phyloP scores from a whole-genome alignment of 2,329 filamentous ascomycete species.

The Xylariaceae sp. region DNA sequence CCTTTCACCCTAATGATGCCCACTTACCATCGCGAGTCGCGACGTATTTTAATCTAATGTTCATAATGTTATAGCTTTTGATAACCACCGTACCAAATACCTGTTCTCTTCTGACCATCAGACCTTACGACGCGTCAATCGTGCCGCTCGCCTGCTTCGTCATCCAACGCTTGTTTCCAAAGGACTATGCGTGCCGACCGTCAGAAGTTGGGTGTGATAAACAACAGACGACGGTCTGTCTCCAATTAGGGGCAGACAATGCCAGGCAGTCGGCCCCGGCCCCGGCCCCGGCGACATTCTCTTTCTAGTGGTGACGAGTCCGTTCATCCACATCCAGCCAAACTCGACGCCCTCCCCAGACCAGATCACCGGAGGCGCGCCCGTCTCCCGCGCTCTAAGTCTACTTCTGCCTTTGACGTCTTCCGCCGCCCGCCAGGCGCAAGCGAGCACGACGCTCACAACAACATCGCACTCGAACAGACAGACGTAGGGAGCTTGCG shows the following conservation, averaged over 20 bases:
- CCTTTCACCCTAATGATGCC: no score
- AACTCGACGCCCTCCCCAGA: constrained; percentile 9
- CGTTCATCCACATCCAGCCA: constrained; percentile 13
- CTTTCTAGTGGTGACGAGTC: constrained; percentile 16
- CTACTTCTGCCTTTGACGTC: constrained; percentile 23
- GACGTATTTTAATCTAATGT: no score
- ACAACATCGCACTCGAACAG: constrained; percentile 16
- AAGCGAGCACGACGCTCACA: constrained; percentile 9
- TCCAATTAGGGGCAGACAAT: constrained; percentile 6
- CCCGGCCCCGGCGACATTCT: constrained; percentile 13
- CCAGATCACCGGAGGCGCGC: constrained; percentile 9
- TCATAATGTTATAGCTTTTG: no score
- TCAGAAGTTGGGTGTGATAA: no score
- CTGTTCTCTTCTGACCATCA: no score
- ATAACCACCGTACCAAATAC: no score
- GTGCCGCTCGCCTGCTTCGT: no score
- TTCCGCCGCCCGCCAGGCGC: constrained; percentile 1
- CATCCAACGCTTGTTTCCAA: no score
- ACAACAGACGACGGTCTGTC: no score
- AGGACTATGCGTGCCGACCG: no score
- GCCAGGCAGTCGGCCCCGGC: constrained; percentile 9
- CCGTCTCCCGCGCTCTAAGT: constrained; percentile 24
- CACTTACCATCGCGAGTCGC: no score
- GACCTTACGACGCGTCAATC: no score
- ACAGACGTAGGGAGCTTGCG: constrained; percentile 17